Evolutionary conservation across 345 rosid genomes (phyloP).

Genomic region (Sisymbrium irio): DNA sequence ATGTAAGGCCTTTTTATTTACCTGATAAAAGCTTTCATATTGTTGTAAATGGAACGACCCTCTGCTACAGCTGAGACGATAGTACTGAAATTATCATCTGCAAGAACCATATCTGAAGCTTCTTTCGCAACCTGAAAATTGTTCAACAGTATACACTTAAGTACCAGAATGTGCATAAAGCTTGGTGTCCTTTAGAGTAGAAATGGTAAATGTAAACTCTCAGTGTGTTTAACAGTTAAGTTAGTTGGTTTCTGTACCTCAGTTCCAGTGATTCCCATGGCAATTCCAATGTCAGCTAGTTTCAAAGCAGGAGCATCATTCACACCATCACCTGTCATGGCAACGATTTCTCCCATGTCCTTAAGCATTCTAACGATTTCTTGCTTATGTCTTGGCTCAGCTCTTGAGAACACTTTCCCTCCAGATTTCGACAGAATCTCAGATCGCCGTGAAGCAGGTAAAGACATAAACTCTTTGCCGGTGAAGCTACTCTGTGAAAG

Average conservation of each 20-base stretch:
- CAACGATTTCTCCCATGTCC: conserved; percentile 89
- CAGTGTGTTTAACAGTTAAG: background rate
- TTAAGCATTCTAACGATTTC: conserved; percentile 83
- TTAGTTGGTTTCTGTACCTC: conserved; percentile 50
- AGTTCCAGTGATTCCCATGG: conserved; percentile 98
- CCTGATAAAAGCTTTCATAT: conserved; percentile 97
- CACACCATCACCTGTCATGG: conserved; percentile 98
- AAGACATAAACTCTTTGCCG: conserved; percentile 72
- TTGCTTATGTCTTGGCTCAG: conserved; percentile 93
- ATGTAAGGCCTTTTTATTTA: background rate
- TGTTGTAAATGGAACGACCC: conserved; percentile 85
- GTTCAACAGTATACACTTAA: background rate
- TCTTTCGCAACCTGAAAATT: conserved; percentile 82
- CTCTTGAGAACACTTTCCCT: conserved; percentile 84
- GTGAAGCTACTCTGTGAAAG: conserved; percentile 66
- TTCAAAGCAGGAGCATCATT: conserved; percentile 98
- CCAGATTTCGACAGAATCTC: conserved; percentile 65
- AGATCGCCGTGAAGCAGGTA: conserved; percentile 44
- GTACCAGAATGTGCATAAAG: background rate
- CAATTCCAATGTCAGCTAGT: conserved; percentile 90
- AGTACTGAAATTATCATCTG: conserved; percentile 85
- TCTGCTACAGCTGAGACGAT: conserved; percentile 87
- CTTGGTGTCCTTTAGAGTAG: background rate
- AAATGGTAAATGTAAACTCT: background rate
- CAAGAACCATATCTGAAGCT: conserved; percentile 96